These are phyloP conservation scores for Nicotiana knightiana DNA, from an alignment of 257 asterid genomes.

Conservation along the genomic window DNA sequence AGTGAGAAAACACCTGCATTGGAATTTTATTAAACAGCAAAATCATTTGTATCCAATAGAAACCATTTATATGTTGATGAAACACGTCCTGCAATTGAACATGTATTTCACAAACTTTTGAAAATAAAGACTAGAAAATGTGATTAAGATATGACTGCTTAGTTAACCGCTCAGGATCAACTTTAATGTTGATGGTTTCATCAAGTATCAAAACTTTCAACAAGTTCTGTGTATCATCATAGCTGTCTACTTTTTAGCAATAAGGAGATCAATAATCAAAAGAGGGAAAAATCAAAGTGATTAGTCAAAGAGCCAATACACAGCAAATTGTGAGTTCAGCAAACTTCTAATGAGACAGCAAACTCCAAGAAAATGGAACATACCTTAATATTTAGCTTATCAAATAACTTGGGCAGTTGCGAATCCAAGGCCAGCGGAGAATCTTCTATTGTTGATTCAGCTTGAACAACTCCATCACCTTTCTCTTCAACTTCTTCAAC, in stretches of 20 bases:
- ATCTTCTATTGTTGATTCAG: slow-evolving; percentile 17
- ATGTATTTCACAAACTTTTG: background rate
- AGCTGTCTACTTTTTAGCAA: slow-evolving; percentile 5
- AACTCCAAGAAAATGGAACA: background rate
- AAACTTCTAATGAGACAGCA: background rate
- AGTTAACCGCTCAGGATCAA: slow-evolving; percentile 22
- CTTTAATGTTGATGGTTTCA: background rate
- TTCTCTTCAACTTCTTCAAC: slow-evolving; percentile 9
- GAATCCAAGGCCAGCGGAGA: slow-evolving; percentile 9
- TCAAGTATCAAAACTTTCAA: slow-evolving; percentile 16
- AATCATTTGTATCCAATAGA: background rate
- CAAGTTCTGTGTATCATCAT: slow-evolving; percentile 12
- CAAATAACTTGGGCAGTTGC: slow-evolving; percentile 15
- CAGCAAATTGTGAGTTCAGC: background rate
- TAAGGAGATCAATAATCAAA: background rate
- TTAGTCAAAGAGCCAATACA: background rate
- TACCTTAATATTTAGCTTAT: slow-evolving; percentile 30
- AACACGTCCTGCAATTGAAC: background rate
- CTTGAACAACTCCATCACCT: background rate
- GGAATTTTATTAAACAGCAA: background rate
- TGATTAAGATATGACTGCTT: slow-evolving; percentile 13
- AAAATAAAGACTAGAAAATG: background rate
- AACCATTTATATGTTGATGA: background rate
- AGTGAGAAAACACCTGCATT: background rate
- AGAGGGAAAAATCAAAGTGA: background rate